Base-by-base conservation (phyloP, 106 monocot genomes). In the Dendrobium huoshanense region DNA sequence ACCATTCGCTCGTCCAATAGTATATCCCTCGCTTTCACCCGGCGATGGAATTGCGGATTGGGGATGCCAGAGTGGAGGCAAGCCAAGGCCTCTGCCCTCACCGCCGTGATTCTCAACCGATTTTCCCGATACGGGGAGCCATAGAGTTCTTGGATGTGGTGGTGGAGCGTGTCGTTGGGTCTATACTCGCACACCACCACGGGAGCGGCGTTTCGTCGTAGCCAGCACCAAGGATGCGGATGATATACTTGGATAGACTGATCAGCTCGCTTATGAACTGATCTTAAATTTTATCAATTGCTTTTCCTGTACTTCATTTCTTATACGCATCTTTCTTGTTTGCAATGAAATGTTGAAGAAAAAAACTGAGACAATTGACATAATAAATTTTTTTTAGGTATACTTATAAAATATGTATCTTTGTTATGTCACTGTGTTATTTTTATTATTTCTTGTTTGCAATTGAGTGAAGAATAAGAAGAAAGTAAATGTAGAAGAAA, bases 171-270 rank as follows among this genome's bases (percentile, higher is more conserved):
- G 73, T 41, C 85, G 49, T 90, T 90, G 33, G 90, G 72, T 25
- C 85, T 79, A 73, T 75, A 90, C 81, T 90, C 87, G 59, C 87
- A 90, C 3, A 90, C 90, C n/a, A 90, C 75, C 51, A 90, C 31
- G 3, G 87, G 19, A 90, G 85, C 44, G 76, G 67, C 0, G 85
- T 81, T 58, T 90, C 87, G 41, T 87, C 59, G 48, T 85, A 90
- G 44, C 87, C 85, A 2, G 16, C 51, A 6, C 90, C 87, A 42
- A 87, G 59, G 9, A 90, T 83, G 24, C 77, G 83, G 24, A 87
- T 87, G 0, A 90, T 81, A 43, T 85, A 55, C 49, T 87, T 82
- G 18, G 87, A 90, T 5, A 87, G 81, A 22, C 85, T 85, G 33
- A 83, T 51, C 1, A 90, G 79, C 81, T 90, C 87, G 45, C 85